Evolutionary conservation across 352 stramenopile genomes (phyloP).

Genomic region (Pythium plurisporium): DNA sequence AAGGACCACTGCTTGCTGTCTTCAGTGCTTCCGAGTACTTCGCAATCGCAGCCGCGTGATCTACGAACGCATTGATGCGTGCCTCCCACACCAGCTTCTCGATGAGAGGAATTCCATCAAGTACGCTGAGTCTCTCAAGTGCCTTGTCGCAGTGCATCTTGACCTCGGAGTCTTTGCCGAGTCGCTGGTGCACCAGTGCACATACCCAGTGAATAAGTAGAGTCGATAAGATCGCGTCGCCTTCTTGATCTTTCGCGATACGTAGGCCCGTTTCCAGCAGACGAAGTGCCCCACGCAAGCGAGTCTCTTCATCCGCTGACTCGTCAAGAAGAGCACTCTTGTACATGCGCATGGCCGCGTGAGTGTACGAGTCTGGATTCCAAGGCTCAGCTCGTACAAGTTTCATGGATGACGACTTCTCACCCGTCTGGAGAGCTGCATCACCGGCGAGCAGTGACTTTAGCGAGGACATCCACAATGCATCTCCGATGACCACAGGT

Average conservation of each 20-base stretch:
- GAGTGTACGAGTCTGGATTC: constrained; percentile 48
- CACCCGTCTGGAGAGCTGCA: constrained; percentile 8
- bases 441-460: constrained; percentile 29
- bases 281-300: constrained; percentile 5
- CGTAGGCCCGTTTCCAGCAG: constrained; percentile 40
- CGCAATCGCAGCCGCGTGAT: constrained; percentile 18
- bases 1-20: background rate
- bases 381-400: constrained; percentile 58
- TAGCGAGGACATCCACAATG: constrained; percentile 29
- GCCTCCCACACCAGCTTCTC: constrained; percentile 35
- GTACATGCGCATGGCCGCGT: constrained; percentile 43
- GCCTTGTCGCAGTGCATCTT: constrained; percentile 17
- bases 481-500: constrained; percentile 9
- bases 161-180: constrained; percentile 7
- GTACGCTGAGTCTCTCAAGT: constrained; percentile 22
- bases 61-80: constrained; percentile 35
- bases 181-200: constrained; percentile 21
- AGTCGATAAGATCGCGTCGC: constrained; percentile 13
- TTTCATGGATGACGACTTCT: constrained; percentile 33
- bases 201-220: constrained; percentile 45
- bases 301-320: background rate
- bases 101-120: background rate
- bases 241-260: constrained; percentile 14
- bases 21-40: constrained; percentile 31
- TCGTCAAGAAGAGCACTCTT: constrained; percentile 26